Conservation (phyloP, 2,329 filamentous ascomycete genomes). For the Allantophomopsis lycopodina region DNA sequence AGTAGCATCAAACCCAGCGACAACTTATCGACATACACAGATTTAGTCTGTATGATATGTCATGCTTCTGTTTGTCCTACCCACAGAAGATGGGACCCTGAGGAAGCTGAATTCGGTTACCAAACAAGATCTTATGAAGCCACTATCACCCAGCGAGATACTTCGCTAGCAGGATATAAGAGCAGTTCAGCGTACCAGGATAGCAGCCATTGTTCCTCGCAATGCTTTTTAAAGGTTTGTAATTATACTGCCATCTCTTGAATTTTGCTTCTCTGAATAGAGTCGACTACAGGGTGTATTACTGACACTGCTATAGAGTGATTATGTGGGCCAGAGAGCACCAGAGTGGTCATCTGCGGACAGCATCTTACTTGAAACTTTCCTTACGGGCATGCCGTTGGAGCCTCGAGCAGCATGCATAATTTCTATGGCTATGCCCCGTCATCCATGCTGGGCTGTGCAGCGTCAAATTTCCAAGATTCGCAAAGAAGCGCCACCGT, state of each 20-base stretch:
- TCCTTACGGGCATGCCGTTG: background rate
- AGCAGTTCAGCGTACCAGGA: no score
- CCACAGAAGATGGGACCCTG: no score
- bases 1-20: no score
- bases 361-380: background rate
- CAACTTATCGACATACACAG: no score
- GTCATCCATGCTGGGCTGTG: background rate
- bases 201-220: no score
- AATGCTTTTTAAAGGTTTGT: background rate
- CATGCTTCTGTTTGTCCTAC: no score
- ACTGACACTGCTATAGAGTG: background rate
- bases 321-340: background rate
- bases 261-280: background rate
- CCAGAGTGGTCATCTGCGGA: background rate
- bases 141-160: no score
- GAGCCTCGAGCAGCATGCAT: slow-evolving; percentile 1
- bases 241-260: background rate
- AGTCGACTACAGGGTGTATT: background rate
- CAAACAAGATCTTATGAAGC: no score
- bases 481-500: background rate
- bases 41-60: no score
- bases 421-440: background rate
- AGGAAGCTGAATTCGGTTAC: no score
- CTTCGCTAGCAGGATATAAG: no score
- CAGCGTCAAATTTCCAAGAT: background rate